Percentiles rank a stretch among this genome's conserved stretches.
phyloP scores from a whole-genome alignment of 345 rosid species.

The Syzygium jambos region DNA sequence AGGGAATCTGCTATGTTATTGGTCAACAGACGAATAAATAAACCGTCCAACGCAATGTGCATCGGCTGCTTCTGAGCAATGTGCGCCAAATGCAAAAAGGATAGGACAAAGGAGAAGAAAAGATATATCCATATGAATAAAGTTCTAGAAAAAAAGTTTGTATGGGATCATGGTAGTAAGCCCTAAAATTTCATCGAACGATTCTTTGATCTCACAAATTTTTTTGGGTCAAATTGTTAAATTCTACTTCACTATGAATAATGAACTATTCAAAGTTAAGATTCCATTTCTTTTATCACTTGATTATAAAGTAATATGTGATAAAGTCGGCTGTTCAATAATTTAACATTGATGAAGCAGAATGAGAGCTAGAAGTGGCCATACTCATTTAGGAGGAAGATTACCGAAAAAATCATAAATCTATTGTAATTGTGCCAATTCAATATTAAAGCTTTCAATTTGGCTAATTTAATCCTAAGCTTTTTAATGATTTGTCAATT shows the following conservation, averaged over 20 bases:
- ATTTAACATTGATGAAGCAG: neutral
- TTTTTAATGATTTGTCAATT: too few relatives aligned
- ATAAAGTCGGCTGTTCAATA: neutral
- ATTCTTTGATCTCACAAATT: neutral
- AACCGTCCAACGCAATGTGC: neutral
- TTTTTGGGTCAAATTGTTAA: neutral
- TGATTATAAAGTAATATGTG: neutral
- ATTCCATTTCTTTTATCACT: neutral
- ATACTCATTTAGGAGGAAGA: neutral
- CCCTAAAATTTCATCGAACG: neutral
- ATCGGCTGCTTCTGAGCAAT: too few relatives aligned
- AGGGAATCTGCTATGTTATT: neutral
- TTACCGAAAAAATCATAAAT: too few relatives aligned
- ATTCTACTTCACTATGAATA: neutral
- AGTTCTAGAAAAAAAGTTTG: neutral
- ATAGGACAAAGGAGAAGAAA: neutral
- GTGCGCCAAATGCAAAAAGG: neutral
- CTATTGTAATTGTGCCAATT: too few relatives aligned
- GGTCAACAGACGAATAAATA: neutral
- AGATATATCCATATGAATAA: neutral
- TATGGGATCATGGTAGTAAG: neutral
- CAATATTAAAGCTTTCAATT: too few relatives aligned
- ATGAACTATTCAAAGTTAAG: neutral
- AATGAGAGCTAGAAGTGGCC: neutral
- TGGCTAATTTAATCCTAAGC: too few relatives aligned